Evolutionary conservation across 345 rosid genomes (phyloP).

Genomic region (Syzygium aqueum): DNA sequence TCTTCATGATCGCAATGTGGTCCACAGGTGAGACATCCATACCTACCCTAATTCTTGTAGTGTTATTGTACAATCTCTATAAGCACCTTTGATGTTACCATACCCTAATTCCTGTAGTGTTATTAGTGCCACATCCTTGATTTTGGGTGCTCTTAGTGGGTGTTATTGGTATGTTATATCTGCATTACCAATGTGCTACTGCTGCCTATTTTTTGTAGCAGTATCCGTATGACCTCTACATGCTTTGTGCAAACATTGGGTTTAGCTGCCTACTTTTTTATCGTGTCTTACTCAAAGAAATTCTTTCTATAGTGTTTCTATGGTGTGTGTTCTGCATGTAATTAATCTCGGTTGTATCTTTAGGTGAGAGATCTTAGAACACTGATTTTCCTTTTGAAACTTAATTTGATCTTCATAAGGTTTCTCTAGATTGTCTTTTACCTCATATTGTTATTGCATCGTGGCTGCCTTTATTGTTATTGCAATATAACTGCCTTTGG

Average conservation of each 20-base stretch:
- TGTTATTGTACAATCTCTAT: neutral
- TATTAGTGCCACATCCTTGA: neutral
- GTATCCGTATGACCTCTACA: neutral
- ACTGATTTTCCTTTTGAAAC: neutral
- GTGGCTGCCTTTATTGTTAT: neutral
- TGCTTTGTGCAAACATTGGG: neutral
- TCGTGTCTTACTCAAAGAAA: neutral
- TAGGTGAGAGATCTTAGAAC: neutral
- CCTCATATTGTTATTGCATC: neutral
- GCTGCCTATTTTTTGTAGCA: neutral
- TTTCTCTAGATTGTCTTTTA: neutral
- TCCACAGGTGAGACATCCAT: conserved; percentile 29
- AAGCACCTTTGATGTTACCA: neutral
- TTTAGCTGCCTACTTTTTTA: neutral
- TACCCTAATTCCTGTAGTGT: neutral
- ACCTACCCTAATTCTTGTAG: neutral
- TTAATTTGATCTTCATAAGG: neutral
- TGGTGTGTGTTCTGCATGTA: neutral
- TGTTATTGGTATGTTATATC: neutral
- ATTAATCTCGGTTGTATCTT: neutral
- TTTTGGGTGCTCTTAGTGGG: neutral
- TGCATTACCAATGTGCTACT: neutral
- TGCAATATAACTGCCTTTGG: neutral
- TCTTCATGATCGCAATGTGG: conserved; percentile 68
- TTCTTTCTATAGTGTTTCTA: neutral